Evolutionary conservation across 805 yeast genomes (phyloP), one percentile per base, ranked within the genome.

Genomic region (Saturnispora besseyi): DNA sequence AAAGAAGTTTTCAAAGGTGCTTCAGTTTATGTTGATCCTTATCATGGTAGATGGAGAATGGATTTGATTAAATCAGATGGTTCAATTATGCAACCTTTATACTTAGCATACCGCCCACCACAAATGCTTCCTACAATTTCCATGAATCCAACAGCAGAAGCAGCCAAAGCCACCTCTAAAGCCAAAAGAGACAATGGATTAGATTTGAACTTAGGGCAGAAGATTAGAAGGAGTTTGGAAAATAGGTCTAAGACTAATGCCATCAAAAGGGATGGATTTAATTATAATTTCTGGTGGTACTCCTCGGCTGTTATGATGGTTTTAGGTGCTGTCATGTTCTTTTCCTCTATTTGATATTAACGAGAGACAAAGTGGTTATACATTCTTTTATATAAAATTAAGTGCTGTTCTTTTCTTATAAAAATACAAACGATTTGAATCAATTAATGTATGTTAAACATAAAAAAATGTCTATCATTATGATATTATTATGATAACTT

Each of bases 91-190:
- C 91, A 88, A 57, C 98, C 99, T 0, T 66, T 93, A 60, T 93
- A 88, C 67, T 75, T 93, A 65, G 96, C 95, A 2, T 93, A 90
- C 71, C 77, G 78, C 59, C 99, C 99, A 5, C 95, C 99, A 9
- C 75, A 85, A 78, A 93, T 93, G 99, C 78, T 93, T 53, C 99
- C 99, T 22, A 93, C 98, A 0, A 68, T 64, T 48, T 90, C 97
- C 0, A 70, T 93, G 74, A 91, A 90, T 66, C 99, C 99, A 22
- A 86, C 96, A 2, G 57, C 57, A 5, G 57, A 69, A 1, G 51
- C 65, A 34, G 52, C 64, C n/a, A 13, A 53, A 5, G 40, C 53
- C 12, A 30, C 42, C 15, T 33, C 49, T 2, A 46, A 43, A 12
- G 50, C 33, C 6, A 52, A 49, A 22, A 53, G 58, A 43, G 58